Conservation (phyloP, 2,329 filamentous ascomycete species). For the Didymella keratinophila region DNA sequence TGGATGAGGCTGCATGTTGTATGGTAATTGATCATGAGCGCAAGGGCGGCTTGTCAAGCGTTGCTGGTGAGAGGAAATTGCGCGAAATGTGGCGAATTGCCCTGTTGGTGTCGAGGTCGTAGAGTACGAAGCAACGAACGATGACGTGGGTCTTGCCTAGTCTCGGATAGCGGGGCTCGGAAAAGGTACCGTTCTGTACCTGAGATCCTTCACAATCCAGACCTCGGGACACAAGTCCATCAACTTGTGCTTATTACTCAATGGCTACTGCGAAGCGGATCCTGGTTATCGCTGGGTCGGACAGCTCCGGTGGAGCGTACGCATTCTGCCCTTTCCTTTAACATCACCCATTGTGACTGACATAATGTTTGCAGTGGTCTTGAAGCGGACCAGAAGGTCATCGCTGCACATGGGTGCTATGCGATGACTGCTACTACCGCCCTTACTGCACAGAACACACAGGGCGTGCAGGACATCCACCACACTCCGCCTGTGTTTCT, state of each 20-base stretch:
- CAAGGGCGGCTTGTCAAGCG: not conserved
- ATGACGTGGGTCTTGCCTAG: slow-evolving; percentile 40
- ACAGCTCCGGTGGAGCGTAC: slow-evolving; percentile 90
- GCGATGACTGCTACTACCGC: slow-evolving; percentile 96
- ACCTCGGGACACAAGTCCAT: slow-evolving; percentile 3
- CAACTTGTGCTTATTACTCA: not conserved
- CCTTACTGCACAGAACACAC: slow-evolving; percentile 94
- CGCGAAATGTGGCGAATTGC: not conserved
- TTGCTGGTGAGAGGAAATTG: not conserved
- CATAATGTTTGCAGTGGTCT: slow-evolving; percentile 69
- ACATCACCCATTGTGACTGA: slow-evolving; percentile 30
- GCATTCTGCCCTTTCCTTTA: slow-evolving; percentile 41
- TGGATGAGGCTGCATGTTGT: not conserved
- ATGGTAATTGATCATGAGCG: not conserved
- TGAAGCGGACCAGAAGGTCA: slow-evolving; percentile 94
- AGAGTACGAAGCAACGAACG: not conserved
- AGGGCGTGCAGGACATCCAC: slow-evolving; percentile 82
- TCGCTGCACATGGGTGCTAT: slow-evolving; percentile 91
- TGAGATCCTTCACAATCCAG: slow-evolving; percentile 18
- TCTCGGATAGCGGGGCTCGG: slow-evolving; percentile 36
- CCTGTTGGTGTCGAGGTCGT: not conserved
- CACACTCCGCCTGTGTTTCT: slow-evolving; percentile 80
- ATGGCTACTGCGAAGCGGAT: slow-evolving; percentile 61
- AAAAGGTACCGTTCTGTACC: slow-evolving; percentile 19
- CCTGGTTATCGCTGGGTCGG: slow-evolving; percentile 85